Evolutionary conservation across 2,329 filamentous ascomycete genomes (phyloP).

Genomic region (Proliferodiscus dingleyae): DNA sequence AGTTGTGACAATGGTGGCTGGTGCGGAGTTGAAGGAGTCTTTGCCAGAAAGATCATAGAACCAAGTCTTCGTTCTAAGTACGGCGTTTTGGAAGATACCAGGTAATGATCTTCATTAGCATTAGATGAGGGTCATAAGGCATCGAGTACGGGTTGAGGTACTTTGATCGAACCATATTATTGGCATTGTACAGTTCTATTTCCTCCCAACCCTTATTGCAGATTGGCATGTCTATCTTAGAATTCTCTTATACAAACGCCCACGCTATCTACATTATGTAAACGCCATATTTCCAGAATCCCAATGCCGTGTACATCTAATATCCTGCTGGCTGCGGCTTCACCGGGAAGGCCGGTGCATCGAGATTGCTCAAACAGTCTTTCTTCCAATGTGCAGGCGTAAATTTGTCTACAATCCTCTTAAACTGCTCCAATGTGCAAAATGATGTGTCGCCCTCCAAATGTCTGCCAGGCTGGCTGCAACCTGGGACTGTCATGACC

Average conservation of each 20-base stretch:
- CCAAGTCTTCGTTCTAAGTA: constrained; percentile 3
- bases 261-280: background rate
- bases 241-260: background rate
- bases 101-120: background rate
- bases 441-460: constrained; percentile 81
- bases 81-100: constrained; percentile 8
- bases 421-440: constrained; percentile 91
- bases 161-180: too few species aligned
- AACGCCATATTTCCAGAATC: background rate
- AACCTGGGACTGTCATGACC: constrained; percentile 77
- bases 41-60: constrained; percentile 21
- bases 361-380: constrained; percentile 55
- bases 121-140: background rate
- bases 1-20: constrained; percentile 43
- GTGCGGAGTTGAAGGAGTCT: constrained; percentile 21
- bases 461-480: constrained; percentile 71
- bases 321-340: constrained; percentile 30
- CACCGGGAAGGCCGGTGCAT: constrained; percentile 31
- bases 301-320: constrained; percentile 11
- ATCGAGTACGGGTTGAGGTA: too few species aligned
- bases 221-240: too few species aligned
- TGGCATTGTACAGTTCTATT: too few species aligned
- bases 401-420: constrained; percentile 84
- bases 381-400: constrained; percentile 75
- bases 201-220: too few species aligned